phyloP scores from a whole-genome alignment of 2,329 filamentous ascomycete species.

The Dothideomycetes sp. region DNA sequence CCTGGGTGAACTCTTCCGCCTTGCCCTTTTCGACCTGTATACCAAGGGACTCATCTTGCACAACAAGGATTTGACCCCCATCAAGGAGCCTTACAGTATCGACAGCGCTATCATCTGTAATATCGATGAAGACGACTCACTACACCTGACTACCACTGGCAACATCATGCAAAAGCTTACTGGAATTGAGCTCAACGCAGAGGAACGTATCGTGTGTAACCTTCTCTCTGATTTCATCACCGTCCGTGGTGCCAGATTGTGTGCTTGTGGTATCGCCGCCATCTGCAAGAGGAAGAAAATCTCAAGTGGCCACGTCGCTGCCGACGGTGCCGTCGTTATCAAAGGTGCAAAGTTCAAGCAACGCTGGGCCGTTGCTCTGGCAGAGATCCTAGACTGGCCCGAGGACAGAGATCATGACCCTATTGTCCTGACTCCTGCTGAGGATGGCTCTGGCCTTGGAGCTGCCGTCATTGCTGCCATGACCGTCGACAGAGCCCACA shows the following conservation, averaged over 20 bases:
- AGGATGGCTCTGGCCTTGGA: slow-evolving; percentile 34
- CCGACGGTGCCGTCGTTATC: slow-evolving; percentile 32
- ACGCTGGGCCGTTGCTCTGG: slow-evolving; percentile 32
- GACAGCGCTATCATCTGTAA: slow-evolving; percentile 85
- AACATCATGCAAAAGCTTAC: slow-evolving; percentile 21
- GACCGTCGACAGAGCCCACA: slow-evolving; percentile 22
- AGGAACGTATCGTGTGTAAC: slow-evolving; percentile 24
- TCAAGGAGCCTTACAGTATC: slow-evolving; percentile 74
- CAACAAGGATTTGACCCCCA: slow-evolving; percentile 63
- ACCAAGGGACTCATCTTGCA: slow-evolving; percentile 70
- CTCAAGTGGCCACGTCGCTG: slow-evolving; percentile 28
- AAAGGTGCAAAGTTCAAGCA: slow-evolving; percentile 35
- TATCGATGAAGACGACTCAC: slow-evolving; percentile 58
- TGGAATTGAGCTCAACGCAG: slow-evolving; percentile 17
- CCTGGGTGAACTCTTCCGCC: slow-evolving; percentile 86
- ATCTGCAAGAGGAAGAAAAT: slow-evolving; percentile 29
- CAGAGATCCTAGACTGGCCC: slow-evolving; percentile 31
- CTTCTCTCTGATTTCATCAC: slow-evolving; percentile 27
- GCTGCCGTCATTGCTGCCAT: slow-evolving; percentile 29
- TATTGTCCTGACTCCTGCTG: slow-evolving; percentile 31
- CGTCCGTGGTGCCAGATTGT: slow-evolving; percentile 28
- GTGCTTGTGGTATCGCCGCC: slow-evolving; percentile 30
- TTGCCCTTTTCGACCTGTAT: slow-evolving; percentile 75
- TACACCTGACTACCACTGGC: slow-evolving; percentile 18
- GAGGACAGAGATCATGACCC: slow-evolving; percentile 23